phyloP scores from a whole-genome alignment of 176 grass and related monocot genomes.

The Guadua angustifolia region DNA sequence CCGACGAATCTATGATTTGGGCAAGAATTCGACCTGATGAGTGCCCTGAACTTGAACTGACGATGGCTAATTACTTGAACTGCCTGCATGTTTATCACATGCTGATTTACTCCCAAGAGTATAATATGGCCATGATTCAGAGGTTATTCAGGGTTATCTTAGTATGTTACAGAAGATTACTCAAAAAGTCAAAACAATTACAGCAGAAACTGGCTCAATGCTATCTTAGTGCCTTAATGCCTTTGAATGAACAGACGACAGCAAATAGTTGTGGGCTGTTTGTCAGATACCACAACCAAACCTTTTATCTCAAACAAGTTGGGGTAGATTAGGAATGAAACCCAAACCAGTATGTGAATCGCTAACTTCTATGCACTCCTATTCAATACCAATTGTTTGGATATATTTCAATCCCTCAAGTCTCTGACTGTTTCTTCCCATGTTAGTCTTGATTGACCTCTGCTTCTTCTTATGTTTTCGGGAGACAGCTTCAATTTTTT shows the following conservation, averaged over 20 bases:
- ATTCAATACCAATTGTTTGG: too few species aligned
- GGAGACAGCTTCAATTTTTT: too few species aligned
- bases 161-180: neutral
- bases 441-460: too few species aligned
- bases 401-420: too few species aligned
- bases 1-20: neutral
- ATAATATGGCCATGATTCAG: neutral
- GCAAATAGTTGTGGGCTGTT: neutral
- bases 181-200: neutral
- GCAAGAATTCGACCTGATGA: neutral
- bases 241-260: neutral
- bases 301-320: too few species aligned
- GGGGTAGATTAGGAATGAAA: too few species aligned
- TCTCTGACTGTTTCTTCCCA: too few species aligned
- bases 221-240: neutral
- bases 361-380: too few species aligned
- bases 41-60: neutral
- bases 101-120: neutral
- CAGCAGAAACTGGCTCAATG: neutral
- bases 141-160: neutral
- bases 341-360: too few species aligned
- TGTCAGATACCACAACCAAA: neutral
- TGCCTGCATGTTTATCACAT: neutral
- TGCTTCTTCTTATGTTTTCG: too few species aligned
- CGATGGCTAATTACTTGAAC: neutral